A percentile compares a stretch with the other conserved stretches of the same genome.
Conservation (phyloP, 2,329 filamentous ascomycete species). For the Beauveria caledonica region DNA sequence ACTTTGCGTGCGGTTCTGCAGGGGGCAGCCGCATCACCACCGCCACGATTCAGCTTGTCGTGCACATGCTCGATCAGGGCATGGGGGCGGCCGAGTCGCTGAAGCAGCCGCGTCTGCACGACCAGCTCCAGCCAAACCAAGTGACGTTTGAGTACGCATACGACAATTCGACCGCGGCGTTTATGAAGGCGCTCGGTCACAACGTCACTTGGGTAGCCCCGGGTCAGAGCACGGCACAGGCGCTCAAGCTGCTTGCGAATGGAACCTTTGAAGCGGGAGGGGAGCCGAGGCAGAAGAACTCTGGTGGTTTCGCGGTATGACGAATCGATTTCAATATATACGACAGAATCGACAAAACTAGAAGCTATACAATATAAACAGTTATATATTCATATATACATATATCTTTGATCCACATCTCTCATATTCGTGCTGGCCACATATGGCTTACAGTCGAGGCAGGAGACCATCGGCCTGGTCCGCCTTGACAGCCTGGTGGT, state of each 20-base stretch:
- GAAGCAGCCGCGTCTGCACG: slow-evolving; percentile 63
- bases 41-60: slow-evolving; percentile 67
- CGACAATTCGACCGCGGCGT: slow-evolving; percentile 60
- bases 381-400: background rate
- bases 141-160: slow-evolving; percentile 65
- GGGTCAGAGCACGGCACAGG: slow-evolving; percentile 64
- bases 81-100: slow-evolving; percentile 57
- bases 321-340: background rate
- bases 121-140: slow-evolving; percentile 67
- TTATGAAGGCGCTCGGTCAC: slow-evolving; percentile 58
- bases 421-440: background rate
- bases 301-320: slow-evolving; percentile 53
- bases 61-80: slow-evolving; percentile 62
- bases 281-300: slow-evolving; percentile 71
- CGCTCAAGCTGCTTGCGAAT: slow-evolving; percentile 54
- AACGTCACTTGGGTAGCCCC: slow-evolving; percentile 65
- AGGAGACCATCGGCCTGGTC: slow-evolving; percentile 20
- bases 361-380: background rate
- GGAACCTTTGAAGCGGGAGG: slow-evolving; percentile 69
- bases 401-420: too few relatives aligned
- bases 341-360: background rate
- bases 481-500: slow-evolving; percentile 20
- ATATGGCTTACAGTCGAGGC: background rate
- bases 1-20: slow-evolving; percentile 66
- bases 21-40: slow-evolving; percentile 84